phyloP scores from a whole-genome alignment of 371 early-diverging fungal genomes.

The Gilbertella persicaria region DNA sequence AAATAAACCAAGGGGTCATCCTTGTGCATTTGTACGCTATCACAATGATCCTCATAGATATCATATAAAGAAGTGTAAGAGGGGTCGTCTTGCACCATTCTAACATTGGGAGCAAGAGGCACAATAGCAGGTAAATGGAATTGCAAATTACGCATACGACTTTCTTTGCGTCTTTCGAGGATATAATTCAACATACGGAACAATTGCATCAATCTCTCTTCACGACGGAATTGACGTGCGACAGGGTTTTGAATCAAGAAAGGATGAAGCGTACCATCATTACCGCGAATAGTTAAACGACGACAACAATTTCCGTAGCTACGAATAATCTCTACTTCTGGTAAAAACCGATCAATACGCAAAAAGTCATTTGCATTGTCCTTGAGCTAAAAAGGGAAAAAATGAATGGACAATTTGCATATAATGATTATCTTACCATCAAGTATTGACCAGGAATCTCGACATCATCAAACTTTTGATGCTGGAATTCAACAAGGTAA shows the following conservation, averaged over 20 bases:
- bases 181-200: constrained; percentile 89
- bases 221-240: constrained; percentile 83
- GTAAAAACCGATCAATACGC: constrained; percentile 91
- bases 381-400: constrained; percentile 48
- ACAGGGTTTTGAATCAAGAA: constrained; percentile 94
- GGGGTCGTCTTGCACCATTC: constrained; percentile 90
- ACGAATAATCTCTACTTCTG: constrained; percentile 84
- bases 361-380: constrained; percentile 91
- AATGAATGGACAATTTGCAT: too few species aligned
- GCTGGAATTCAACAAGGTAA: constrained; percentile 96
- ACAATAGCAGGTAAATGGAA: constrained; percentile 92
- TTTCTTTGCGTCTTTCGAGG: constrained; percentile 76
- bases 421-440: constrained; percentile 41
- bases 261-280: constrained; percentile 86
- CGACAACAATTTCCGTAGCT: constrained; percentile 76
- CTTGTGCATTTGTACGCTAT: constrained; percentile 63
- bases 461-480: constrained; percentile 96
- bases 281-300: constrained; percentile 85
- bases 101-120: constrained; percentile 90
- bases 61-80: constrained; percentile 86
- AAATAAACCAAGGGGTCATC: constrained; percentile 83
- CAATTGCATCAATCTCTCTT: constrained; percentile 93
- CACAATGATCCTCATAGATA: constrained; percentile 85
- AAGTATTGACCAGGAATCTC: constrained; percentile 98
- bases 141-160: constrained; percentile 77